These are phyloP conservation scores for Aspergillus viridinutans DNA, from an alignment of 2,329 filamentous ascomycete genomes.

Conservation along the genomic window DNA sequence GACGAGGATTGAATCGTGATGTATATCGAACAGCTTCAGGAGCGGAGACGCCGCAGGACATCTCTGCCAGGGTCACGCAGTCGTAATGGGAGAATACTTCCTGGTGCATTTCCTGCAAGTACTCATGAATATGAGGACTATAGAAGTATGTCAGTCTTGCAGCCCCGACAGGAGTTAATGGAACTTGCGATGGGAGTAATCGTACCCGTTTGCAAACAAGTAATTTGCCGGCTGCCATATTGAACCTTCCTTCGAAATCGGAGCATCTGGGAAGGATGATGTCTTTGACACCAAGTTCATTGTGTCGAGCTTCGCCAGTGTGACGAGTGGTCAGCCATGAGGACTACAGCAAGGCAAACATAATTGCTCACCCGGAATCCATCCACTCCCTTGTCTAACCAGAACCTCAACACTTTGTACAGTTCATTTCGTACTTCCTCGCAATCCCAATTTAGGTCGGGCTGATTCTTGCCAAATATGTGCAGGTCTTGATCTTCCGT, in stretches of 20 bases:
- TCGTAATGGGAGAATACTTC: constrained; percentile 34
- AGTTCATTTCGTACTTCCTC: constrained; percentile 59
- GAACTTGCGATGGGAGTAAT: neutral
- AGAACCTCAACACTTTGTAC: constrained; percentile 67
- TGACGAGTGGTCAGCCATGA: neutral
- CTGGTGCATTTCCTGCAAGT: constrained; percentile 33
- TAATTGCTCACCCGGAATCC: constrained; percentile 56
- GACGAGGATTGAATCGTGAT: constrained; percentile 21
- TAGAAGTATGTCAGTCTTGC: neutral
- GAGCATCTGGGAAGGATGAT: constrained; percentile 45
- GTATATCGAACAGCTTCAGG: constrained; percentile 38
- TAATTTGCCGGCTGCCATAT: constrained; percentile 48
- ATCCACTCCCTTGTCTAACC: constrained; percentile 67
- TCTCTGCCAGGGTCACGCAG: constrained; percentile 40
- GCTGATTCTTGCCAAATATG: constrained; percentile 29
- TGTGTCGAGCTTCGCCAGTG: constrained; percentile 44
- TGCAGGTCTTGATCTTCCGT: constrained; percentile 8
- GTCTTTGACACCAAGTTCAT: constrained; percentile 65
- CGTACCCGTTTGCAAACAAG: constrained; percentile 60
- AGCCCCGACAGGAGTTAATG: neutral
- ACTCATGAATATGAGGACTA: constrained; percentile 37
- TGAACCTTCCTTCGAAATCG: constrained; percentile 43
- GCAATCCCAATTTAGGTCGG: constrained; percentile 76
- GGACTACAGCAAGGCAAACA: neutral
- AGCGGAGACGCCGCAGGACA: constrained; percentile 30